phyloP scores from a whole-genome alignment of 306 rosid genomes.

The Rubus parviflorus region DNA sequence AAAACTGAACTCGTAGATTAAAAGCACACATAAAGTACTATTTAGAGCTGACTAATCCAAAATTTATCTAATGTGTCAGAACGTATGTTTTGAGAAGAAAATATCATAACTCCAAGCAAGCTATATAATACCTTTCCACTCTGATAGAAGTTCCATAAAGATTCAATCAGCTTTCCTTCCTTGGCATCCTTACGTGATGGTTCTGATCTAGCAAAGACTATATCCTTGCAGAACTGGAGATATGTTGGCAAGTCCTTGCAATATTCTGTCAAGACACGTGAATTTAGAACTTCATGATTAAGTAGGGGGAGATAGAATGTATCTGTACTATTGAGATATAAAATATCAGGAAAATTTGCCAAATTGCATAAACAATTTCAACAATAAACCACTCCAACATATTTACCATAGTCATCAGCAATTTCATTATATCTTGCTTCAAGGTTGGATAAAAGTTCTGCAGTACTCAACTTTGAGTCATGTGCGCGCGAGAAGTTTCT shows the following conservation, averaged over 20 bases:
- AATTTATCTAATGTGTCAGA: not conserved
- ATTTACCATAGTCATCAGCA: slow-evolving; percentile 48
- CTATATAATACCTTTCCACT: slow-evolving; percentile 56
- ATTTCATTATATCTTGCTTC: slow-evolving; percentile 57
- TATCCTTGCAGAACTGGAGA: slow-evolving; percentile 78
- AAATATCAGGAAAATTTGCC: slow-evolving; percentile 1
- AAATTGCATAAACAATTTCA: slow-evolving; percentile 15
- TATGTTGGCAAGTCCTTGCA: slow-evolving; percentile 71
- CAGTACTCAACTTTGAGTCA: slow-evolving; percentile 45
- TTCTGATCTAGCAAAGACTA: slow-evolving; percentile 69
- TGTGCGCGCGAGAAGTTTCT: slow-evolving; percentile 21
- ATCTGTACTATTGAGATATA: not conserved
- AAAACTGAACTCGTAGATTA: too few relatives aligned
- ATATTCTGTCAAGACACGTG: slow-evolving; percentile 49
- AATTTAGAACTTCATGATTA: slow-evolving; percentile 3
- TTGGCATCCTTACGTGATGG: slow-evolving; percentile 52
- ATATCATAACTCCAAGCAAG: not conserved
- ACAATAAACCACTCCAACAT: not conserved
- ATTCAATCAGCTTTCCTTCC: slow-evolving; percentile 55
- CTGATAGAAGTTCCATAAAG: slow-evolving; percentile 60
- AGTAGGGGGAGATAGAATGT: not conserved
- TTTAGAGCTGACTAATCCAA: slow-evolving; percentile 12
- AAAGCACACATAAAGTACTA: not conserved
- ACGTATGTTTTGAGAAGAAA: slow-evolving; percentile 10
- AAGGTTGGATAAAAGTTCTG: slow-evolving; percentile 58